A percentile compares a stretch with the other conserved stretches of the same genome.
Conservation (phyloP, 2,329 filamentous ascomycete genomes). For the Penicillium occitanis region DNA sequence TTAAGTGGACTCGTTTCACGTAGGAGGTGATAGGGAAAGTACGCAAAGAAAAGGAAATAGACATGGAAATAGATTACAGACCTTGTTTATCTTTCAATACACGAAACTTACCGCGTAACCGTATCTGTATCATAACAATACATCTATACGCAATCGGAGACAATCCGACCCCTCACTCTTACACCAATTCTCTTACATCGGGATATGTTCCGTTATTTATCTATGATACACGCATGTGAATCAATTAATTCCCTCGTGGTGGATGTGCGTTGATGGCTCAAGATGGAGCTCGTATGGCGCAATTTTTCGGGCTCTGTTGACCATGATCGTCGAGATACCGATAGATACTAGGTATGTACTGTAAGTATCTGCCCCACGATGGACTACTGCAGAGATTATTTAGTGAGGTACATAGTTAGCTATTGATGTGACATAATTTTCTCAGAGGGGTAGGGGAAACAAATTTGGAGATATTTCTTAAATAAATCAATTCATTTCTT, state of each 20-base stretch:
- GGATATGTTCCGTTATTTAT: not conserved
- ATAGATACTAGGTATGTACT: not conserved
- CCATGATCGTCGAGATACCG: not conserved
- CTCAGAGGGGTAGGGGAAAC: not conserved
- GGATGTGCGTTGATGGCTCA: conserved; percentile 2
- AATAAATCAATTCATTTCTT: not conserved
- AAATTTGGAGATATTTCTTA: not conserved
- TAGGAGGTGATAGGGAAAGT: not conserved
- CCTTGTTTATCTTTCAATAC: not conserved
- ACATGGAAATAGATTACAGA: not conserved
- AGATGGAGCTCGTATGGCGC: conserved; percentile 17
- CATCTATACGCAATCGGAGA: not conserved
- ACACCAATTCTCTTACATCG: not conserved
- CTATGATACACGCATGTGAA: not conserved
- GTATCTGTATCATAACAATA: not conserved
- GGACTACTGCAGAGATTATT: not conserved
- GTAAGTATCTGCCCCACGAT: conserved; percentile 9
- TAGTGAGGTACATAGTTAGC: not conserved
- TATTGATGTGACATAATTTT: not conserved
- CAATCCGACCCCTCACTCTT: not conserved
- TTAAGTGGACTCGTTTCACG: not conserved
- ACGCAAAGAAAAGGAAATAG: too few species aligned
- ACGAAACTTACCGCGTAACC: not conserved
- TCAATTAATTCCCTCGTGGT: not conserved
- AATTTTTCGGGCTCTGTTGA: conserved; percentile 4